A percentile compares a stretch with the other conserved stretches of the same genome.
phyloP scores from a whole-genome alignment of 345 rosid species.

The Linum lewisii region DNA sequence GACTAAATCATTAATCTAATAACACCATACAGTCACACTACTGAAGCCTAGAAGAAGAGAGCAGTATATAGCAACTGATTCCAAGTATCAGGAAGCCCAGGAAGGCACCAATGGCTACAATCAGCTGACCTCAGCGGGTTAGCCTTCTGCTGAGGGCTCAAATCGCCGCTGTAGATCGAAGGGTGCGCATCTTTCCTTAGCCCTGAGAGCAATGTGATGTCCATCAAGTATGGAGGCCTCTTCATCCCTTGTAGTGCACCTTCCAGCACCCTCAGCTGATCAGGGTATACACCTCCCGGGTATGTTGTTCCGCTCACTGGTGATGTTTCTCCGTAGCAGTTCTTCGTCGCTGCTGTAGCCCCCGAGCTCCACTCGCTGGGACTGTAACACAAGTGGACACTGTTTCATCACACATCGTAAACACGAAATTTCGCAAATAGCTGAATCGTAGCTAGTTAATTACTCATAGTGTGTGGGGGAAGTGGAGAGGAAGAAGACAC shows the following conservation, averaged over 20 bases:
- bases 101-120: slow-evolving; percentile 99
- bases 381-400: no score
- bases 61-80: slow-evolving; percentile 63
- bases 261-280: slow-evolving; percentile 61
- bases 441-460: neutral
- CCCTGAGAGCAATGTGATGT: slow-evolving; percentile 82
- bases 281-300: slow-evolving; percentile 49
- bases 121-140: slow-evolving; percentile 69
- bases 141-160: slow-evolving; percentile 51
- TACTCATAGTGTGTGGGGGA: slow-evolving; percentile 95
- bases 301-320: slow-evolving; percentile 47
- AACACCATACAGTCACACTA: neutral
- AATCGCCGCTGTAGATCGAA: slow-evolving; percentile 79
- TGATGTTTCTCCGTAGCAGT: slow-evolving; percentile 70
- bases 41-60: slow-evolving; percentile 33
- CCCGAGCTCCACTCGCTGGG: slow-evolving; percentile 70
- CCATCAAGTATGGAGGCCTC: slow-evolving; percentile 48
- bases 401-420: no score
- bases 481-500: slow-evolving; percentile 68
- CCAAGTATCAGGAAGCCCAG: slow-evolving; percentile 97
- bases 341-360: slow-evolving; percentile 28
- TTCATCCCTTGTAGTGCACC: slow-evolving; percentile 45
- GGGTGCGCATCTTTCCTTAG: slow-evolving; percentile 88
- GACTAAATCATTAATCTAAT: neutral
- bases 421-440: no score